Percentiles rank a stretch among this genome's conserved stretches.
Conservation (phyloP, 345 rosid genomes). For the Populus deltoides region DNA sequence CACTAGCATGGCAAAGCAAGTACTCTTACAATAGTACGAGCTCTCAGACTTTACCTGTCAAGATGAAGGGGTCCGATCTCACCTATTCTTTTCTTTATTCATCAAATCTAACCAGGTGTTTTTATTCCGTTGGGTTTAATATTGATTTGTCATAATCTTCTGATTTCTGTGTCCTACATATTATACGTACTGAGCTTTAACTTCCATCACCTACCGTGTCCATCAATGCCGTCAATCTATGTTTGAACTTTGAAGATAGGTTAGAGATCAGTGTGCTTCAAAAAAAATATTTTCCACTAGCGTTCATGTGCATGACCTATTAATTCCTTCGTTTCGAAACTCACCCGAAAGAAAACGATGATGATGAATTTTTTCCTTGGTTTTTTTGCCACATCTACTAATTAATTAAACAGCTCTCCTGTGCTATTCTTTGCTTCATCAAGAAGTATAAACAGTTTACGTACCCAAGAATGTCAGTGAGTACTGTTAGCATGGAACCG, state of each 20-base stretch:
- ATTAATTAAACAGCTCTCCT: not conserved
- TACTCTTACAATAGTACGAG: slow-evolving; percentile 2
- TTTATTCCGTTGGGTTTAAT: slow-evolving; percentile 6
- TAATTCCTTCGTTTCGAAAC: not conserved
- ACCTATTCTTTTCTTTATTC: not conserved
- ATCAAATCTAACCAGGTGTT: slow-evolving; percentile 15
- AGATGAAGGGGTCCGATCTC: slow-evolving; percentile 12
- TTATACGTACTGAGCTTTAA: not conserved
- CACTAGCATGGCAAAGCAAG: not conserved
- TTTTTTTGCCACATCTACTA: not conserved
- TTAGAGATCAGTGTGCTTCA: not conserved
- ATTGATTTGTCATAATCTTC: slow-evolving; percentile 1
- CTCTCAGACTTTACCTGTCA: slow-evolving; percentile 16
- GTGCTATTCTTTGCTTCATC: not conserved
- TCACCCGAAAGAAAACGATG: not conserved
- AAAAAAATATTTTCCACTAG: not conserved
- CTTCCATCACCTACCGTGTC: not conserved
- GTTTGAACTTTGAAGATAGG: not conserved
- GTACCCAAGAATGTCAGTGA: not conserved
- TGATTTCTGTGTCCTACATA: slow-evolving; percentile 1
- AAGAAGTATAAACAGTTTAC: not conserved
- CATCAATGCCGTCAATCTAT: slow-evolving; percentile 4
- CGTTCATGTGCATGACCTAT: slow-evolving; percentile 2
- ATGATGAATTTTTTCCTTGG: not conserved
- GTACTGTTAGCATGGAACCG: not conserved